Conservation (phyloP, 805 yeast species). For the Gaillardinia entomophila region DNA sequence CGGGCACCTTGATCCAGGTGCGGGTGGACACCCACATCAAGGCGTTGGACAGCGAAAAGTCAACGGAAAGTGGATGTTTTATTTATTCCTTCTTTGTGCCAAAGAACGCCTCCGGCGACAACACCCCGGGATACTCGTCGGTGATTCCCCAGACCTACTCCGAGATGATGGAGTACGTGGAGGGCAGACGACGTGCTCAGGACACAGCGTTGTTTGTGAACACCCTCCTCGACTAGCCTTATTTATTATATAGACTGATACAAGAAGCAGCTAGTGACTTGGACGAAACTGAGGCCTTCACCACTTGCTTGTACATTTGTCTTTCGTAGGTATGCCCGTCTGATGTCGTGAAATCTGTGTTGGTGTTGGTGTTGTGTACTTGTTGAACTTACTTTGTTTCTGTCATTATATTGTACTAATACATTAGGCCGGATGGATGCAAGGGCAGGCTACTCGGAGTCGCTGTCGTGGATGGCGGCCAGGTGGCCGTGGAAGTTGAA, state of each 20-base stretch:
- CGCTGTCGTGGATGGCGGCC: slow-evolving; percentile 29
- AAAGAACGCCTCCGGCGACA: slow-evolving; percentile 37
- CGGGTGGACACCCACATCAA: slow-evolving; percentile 80
- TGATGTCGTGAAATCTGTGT: too few relatives aligned
- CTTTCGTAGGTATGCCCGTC: too few relatives aligned
- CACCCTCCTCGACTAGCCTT: slow-evolving; percentile 19
- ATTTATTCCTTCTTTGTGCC: slow-evolving; percentile 87
- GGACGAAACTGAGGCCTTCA: too few relatives aligned
- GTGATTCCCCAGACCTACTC: slow-evolving; percentile 84
- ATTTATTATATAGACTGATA: not conserved
- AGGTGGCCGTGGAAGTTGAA: slow-evolving; percentile 23
- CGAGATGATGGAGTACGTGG: slow-evolving; percentile 89
- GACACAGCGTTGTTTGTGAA: slow-evolving; percentile 68
- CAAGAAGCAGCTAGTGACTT: not conserved
- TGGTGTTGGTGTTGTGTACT: too few relatives aligned
- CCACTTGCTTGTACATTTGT: too few relatives aligned
- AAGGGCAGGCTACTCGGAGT: slow-evolving; percentile 15
- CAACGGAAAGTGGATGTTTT: slow-evolving; percentile 78
- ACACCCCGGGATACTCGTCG: slow-evolving; percentile 56
- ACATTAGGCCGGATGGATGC: not conserved
- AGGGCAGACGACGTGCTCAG: slow-evolving; percentile 84
- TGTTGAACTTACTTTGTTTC: too few relatives aligned
- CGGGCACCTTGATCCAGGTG: slow-evolving; percentile 89
- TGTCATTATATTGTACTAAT: not conserved
- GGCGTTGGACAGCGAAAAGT: slow-evolving; percentile 53